phyloP scores from a whole-genome alignment of 192 early-diverging fungal genomes.

The Coemansia sp. region DNA sequence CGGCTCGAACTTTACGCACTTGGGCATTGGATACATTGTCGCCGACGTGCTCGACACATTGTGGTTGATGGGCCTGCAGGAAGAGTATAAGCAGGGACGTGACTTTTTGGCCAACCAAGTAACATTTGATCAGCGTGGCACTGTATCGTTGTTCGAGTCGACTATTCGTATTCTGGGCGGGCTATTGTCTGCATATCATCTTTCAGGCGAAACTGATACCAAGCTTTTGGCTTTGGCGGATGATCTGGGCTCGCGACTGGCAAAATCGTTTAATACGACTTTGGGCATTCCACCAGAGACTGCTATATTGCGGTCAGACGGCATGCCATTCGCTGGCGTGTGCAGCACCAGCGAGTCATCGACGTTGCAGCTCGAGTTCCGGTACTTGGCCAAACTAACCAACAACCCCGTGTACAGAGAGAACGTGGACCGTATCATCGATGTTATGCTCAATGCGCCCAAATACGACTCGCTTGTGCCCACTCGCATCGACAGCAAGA shows the following conservation, averaged over 20 bases:
- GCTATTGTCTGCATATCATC: slow-evolving; percentile 72
- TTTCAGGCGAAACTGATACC: slow-evolving; percentile 56
- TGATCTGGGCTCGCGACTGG: slow-evolving; percentile 73
- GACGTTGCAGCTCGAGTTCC: slow-evolving; percentile 86
- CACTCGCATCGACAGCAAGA: slow-evolving; percentile 56
- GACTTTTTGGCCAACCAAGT: slow-evolving; percentile 65
- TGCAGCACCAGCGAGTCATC: slow-evolving; percentile 67
- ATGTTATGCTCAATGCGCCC: slow-evolving; percentile 20
- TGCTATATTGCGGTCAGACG: slow-evolving; percentile 22
- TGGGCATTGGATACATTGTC: slow-evolving; percentile 77
- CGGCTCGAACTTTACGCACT: slow-evolving; percentile 63
- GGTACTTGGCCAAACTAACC: slow-evolving; percentile 79
- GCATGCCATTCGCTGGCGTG: slow-evolving; percentile 16
- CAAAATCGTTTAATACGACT: slow-evolving; percentile 59
- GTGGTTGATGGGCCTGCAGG: slow-evolving; percentile 68
- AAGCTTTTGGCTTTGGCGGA: slow-evolving; percentile 67
- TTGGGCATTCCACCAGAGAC: slow-evolving; percentile 47
- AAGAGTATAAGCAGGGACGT: slow-evolving; percentile 71
- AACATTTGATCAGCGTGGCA: slow-evolving; percentile 61
- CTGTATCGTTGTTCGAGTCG: slow-evolving; percentile 79
- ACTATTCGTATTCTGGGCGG: slow-evolving; percentile 87
- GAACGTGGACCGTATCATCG: slow-evolving; percentile 63
- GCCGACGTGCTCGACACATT: slow-evolving; percentile 89
- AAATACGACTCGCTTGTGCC: slow-evolving; percentile 68
- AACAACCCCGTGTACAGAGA: slow-evolving; percentile 71